A percentile compares a stretch with the other conserved stretches of the same genome.
Evolutionary conservation across 495 filamentous ascomycete genomes (phyloP).

Genomic region (Parathielavia appendiculata): DNA sequence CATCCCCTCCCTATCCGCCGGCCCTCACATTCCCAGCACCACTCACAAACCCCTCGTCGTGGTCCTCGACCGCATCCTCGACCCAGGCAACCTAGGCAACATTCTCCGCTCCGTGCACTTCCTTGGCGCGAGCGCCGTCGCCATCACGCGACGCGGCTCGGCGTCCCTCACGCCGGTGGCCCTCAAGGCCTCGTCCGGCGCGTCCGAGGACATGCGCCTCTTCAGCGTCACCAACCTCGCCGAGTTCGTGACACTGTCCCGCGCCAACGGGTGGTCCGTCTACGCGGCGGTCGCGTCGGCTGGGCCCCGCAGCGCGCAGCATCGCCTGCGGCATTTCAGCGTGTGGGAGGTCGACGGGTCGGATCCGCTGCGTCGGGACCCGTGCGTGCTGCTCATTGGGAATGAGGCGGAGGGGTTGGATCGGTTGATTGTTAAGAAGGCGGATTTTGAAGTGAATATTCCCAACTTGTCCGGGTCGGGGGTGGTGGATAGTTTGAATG

Average conservation of each 20-base stretch:
- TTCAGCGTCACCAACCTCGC: conserved; percentile 59
- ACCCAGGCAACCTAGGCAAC: conserved; percentile 84
- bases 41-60: conserved; percentile 69
- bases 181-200: conserved; percentile 82
- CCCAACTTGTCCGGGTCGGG: conserved; percentile 36
- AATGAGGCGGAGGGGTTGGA: conserved; percentile 74
- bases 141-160: conserved; percentile 60
- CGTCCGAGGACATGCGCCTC: conserved; percentile 69
- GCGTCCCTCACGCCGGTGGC: conserved; percentile 69
- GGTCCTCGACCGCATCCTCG: conserved; percentile 76
- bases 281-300: conserved; percentile 66
- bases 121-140: conserved; percentile 73
- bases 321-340: conserved; percentile 26
- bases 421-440: conserved; percentile 53
- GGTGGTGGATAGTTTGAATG: conserved; percentile 77
- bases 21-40: not conserved
- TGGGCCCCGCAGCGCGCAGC: conserved; percentile 34
- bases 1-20: conserved; percentile 35
- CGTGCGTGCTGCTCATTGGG: conserved; percentile 76
- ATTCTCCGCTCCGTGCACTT: conserved; percentile 84
- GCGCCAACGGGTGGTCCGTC: conserved; percentile 70
- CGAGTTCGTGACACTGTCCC: conserved; percentile 63
- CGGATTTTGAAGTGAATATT: conserved; percentile 55
- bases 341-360: conserved; percentile 31
- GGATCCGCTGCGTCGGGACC: conserved; percentile 54